These are phyloP conservation scores for Pleurotus ostreatus DNA, from an alignment of 768 basidiomycete genomes.

Conservation along the genomic window DNA sequence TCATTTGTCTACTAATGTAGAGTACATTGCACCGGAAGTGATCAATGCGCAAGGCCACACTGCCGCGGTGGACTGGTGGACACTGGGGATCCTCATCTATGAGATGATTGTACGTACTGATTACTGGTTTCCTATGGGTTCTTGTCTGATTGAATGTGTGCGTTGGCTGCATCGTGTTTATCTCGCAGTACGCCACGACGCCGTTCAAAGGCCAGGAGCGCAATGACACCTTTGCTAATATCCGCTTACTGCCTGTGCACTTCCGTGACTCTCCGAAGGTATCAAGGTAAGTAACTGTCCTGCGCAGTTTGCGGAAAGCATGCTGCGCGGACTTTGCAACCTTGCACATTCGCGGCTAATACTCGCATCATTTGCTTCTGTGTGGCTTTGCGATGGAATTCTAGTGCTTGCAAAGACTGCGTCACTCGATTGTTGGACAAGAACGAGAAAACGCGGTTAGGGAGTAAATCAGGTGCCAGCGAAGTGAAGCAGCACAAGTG, in stretches of 20 bases:
- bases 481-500: constrained; percentile 99
- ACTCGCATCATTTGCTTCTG: constrained; percentile 11
- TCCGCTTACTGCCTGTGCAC: constrained; percentile 78
- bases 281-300: constrained; percentile 49
- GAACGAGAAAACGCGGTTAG: constrained; percentile 82
- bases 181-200: constrained; percentile 86
- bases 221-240: constrained; percentile 94
- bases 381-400: constrained; percentile 11
- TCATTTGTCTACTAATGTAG: constrained; percentile 35
- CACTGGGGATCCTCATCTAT: constrained; percentile 95
- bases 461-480: constrained; percentile 91
- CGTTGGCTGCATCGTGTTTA: constrained; percentile 13
- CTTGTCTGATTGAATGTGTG: constrained; percentile 12
- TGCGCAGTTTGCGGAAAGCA: constrained; percentile 19
- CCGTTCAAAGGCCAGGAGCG: constrained; percentile 97
- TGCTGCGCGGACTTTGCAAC: background rate
- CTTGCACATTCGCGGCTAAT: constrained; percentile 18
- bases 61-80: constrained; percentile 99
- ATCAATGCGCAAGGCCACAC: constrained; percentile 96
- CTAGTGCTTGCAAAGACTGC: constrained; percentile 86
- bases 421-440: constrained; percentile 88
- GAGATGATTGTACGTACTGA: constrained; percentile 90
- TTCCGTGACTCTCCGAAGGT: constrained; percentile 86
- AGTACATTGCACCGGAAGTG: constrained; percentile 99
- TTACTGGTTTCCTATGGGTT: constrained; percentile 32